Conservation (phyloP, 768 basidiomycete species). For the Chalciporus piperatus region DNA sequence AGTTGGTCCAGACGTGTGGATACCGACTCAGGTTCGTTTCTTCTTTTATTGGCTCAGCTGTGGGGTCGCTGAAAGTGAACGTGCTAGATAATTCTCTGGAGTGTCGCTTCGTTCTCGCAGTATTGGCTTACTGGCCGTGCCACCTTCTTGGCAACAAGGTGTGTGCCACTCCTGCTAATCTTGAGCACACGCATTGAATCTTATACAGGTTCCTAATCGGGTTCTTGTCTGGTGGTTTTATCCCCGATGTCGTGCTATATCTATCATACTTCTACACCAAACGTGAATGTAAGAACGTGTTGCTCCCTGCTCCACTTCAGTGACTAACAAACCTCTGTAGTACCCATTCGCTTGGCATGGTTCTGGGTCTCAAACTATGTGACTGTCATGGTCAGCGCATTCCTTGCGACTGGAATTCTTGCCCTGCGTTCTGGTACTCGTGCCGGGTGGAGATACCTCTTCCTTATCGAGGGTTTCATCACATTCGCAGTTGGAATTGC, state of each 20-base stretch:
- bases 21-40: conserved; percentile 49
- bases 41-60: neutral
- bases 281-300: neutral
- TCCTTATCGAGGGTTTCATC: conserved; percentile 35
- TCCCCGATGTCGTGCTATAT: conserved; percentile 42
- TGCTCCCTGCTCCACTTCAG: neutral
- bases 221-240: conserved; percentile 63
- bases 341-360: conserved; percentile 50
- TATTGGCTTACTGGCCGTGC: conserved; percentile 54
- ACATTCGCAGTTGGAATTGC: conserved; percentile 48
- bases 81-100: conserved; percentile 53
- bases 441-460: conserved; percentile 32
- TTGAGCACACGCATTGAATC: neutral
- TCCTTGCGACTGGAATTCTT: conserved; percentile 63
- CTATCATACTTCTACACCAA: conserved; percentile 3
- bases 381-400: conserved; percentile 53
- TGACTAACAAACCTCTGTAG: neutral
- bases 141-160: conserved; percentile 56
- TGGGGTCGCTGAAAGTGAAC: neutral
- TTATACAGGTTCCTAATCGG: conserved; percentile 47
- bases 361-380: conserved; percentile 66
- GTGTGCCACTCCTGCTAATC: conserved; percentile 8
- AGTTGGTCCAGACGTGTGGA: conserved; percentile 66
- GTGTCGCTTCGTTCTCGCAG: conserved; percentile 52
- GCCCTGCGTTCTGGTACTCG: conserved; percentile 28